These are phyloP conservation scores for Stenogyne calaminthoides DNA, from an alignment of 305 asterid species.

Conservation along the genomic window DNA sequence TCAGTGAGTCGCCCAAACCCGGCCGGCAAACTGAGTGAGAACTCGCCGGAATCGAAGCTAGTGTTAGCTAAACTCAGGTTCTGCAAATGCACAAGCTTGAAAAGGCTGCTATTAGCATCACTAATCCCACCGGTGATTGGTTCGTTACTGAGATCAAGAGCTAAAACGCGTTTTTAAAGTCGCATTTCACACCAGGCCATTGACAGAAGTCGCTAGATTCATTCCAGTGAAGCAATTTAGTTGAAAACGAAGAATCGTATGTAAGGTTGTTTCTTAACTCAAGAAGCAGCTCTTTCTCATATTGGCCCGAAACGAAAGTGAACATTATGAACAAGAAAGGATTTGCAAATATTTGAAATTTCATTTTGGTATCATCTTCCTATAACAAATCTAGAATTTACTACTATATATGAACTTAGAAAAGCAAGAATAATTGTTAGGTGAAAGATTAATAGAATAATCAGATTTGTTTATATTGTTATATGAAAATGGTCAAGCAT, in stretches of 20 bases:
- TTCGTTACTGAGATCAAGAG: constrained; percentile 54
- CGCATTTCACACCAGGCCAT: constrained; percentile 67
- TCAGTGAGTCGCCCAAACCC: constrained; percentile 43
- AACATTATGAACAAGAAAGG: constrained; percentile 18
- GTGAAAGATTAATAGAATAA: neutral
- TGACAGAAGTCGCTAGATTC: constrained; percentile 44
- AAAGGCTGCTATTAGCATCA: constrained; percentile 34
- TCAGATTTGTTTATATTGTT: too few species aligned
- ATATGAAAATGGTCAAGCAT: neutral
- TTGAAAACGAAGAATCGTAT: constrained; percentile 51
- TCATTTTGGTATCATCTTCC: too few species aligned
- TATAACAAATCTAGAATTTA: neutral
- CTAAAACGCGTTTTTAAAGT: constrained; percentile 39
- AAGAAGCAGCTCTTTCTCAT: constrained; percentile 39
- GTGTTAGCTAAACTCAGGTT: constrained; percentile 49
- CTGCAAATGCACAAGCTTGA: constrained; percentile 42
- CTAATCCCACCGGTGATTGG: constrained; percentile 42
- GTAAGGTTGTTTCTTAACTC: constrained; percentile 36
- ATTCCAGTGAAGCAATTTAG: constrained; percentile 54
- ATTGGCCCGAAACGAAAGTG: constrained; percentile 24
- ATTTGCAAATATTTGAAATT: too few species aligned
- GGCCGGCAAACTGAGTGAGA: constrained; percentile 31
- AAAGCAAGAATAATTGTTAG: neutral
- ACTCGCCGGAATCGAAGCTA: constrained; percentile 28
- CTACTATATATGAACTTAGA: neutral